Conservation (phyloP, 2,329 filamentous ascomycete species). For the Penicillium fuscoglaucum region DNA sequence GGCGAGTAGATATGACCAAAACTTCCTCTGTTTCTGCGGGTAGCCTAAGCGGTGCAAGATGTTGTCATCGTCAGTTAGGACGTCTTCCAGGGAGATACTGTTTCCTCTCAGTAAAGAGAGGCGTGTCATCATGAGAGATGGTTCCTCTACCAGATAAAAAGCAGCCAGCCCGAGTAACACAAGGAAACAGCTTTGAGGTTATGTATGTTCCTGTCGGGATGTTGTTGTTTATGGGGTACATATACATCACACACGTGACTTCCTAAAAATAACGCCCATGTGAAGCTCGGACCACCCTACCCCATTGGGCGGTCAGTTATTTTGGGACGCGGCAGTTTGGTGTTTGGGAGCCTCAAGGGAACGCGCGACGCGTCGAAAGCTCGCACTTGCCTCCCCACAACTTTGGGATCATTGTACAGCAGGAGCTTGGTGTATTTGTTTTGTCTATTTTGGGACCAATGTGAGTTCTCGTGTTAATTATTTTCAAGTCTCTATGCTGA, state of each 20-base stretch:
- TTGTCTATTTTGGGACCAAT: conserved; percentile 8
- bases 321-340: conserved; percentile 31
- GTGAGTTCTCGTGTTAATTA: not conserved
- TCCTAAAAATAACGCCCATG: not conserved
- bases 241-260: not conserved
- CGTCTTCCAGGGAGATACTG: no score
- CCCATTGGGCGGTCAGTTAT: not conserved
- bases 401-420: conserved; percentile 12
- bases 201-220: not conserved
- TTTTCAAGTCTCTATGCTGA: conserved; percentile 3
- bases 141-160: not conserved
- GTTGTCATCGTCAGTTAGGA: no score
- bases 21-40: no score
- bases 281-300: not conserved
- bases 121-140: no score
- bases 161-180: not conserved
- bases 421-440: not conserved
- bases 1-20: no score
- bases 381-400: conserved; percentile 3
- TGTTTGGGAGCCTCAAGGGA: conserved; percentile 23
- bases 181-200: not conserved
- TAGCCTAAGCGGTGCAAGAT: no score
- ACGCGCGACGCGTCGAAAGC: conserved; percentile 24
- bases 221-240: not conserved
- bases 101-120: no score